Percentiles rank a stretch among this genome's conserved stretches.
Conservation (phyloP, 2,329 filamentous ascomycete genomes). For the Macrophomina pseudophaseolina region DNA sequence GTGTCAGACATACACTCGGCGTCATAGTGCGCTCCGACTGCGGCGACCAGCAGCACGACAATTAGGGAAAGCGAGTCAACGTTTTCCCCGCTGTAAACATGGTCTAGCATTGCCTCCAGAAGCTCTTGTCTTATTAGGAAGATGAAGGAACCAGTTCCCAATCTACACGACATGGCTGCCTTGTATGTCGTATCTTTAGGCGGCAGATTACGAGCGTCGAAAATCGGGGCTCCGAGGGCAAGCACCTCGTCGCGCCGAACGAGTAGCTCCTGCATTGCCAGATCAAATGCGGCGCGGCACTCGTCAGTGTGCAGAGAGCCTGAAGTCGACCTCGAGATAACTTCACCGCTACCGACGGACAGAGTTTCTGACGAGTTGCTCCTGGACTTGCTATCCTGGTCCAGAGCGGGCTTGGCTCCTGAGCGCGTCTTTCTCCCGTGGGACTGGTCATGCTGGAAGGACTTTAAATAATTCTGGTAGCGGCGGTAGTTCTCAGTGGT, state of each 20-base stretch:
- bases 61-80: conserved; percentile 42
- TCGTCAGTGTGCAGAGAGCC: conserved; percentile 35
- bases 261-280: conserved; percentile 43
- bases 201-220: conserved; percentile 38
- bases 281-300: conserved; percentile 42
- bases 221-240: conserved; percentile 33
- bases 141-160: conserved; percentile 43
- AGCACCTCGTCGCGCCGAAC: conserved; percentile 40
- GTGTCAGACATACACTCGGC: conserved; percentile 41
- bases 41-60: conserved; percentile 43
- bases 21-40: conserved; percentile 46
- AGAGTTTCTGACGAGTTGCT: conserved; percentile 16
- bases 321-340: conserved; percentile 34
- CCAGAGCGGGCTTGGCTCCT: not conserved
- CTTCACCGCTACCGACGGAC: not conserved
- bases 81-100: conserved; percentile 38
- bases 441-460: conserved; percentile 39
- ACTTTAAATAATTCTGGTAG: conserved; percentile 43
- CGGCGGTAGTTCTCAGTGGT: conserved; percentile 44
- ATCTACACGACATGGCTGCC: conserved; percentile 42
- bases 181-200: conserved; percentile 37
- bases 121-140: conserved; percentile 43
- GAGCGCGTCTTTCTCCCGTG: not conserved
- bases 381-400: not conserved
- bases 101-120: conserved; percentile 41